Percentiles rank a stretch among this genome's conserved stretches.
These are phyloP conservation scores for Candida andamanensis DNA, from an alignment of 805 yeast genomes.

Conservation along the genomic window DNA sequence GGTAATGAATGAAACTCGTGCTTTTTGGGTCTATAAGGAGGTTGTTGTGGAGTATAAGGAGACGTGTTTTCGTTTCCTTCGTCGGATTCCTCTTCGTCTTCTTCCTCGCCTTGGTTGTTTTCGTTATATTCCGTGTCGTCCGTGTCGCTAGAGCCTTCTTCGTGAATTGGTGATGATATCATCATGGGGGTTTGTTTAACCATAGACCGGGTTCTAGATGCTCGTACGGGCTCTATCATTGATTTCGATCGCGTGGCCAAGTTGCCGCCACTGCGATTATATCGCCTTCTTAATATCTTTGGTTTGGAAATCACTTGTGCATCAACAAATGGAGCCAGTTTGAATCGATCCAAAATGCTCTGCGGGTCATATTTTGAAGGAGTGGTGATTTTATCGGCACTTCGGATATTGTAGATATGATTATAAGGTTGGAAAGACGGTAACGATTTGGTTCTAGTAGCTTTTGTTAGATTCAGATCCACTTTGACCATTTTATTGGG, in stretches of 20 bases:
- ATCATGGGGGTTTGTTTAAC: conserved; percentile 22
- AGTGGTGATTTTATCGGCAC: conserved; percentile 35
- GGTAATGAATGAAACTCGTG: conserved; percentile 34
- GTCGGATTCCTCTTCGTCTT: conserved; percentile 21
- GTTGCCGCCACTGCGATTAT: not conserved
- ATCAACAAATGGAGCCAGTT: conserved; percentile 41
- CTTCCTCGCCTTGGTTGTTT: conserved; percentile 20
- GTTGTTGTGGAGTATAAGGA: conserved; percentile 39
- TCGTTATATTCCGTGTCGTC: conserved; percentile 38
- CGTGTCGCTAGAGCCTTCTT: conserved; percentile 31
- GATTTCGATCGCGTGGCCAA: conserved; percentile 7
- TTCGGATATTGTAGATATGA: conserved; percentile 36
- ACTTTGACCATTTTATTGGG: not conserved
- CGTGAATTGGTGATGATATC: conserved; percentile 39
- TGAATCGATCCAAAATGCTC: conserved; percentile 39
- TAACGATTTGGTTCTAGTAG: conserved; percentile 40
- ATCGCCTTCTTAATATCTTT: conserved; percentile 15
- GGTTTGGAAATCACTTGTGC: conserved; percentile 40
- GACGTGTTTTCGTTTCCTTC: conserved; percentile 24
- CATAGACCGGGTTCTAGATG: conserved; percentile 42
- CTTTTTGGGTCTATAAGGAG: conserved; percentile 24
- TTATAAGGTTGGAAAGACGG: conserved; percentile 38
- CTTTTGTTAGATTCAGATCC: too few relatives aligned
- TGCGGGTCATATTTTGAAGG: conserved; percentile 37
- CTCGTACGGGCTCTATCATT: conserved; percentile 27